Percentiles rank a stretch among this genome's conserved stretches.
Conservation (phyloP, 2,329 filamentous ascomycete genomes). For the Penicillium capsulatum region DNA sequence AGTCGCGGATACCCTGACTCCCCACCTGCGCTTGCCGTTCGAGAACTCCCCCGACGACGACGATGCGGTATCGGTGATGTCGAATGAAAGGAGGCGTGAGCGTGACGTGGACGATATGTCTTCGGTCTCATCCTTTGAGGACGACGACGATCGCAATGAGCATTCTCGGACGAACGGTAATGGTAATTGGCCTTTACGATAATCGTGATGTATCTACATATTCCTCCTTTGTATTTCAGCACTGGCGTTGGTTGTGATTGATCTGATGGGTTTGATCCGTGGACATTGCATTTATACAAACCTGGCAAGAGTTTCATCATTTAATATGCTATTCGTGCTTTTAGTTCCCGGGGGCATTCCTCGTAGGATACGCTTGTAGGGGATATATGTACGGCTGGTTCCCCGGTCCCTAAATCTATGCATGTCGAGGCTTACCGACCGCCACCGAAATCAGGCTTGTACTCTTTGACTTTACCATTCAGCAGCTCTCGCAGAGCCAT, state of each 20-base stretch:
- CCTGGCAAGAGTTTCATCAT: too few species aligned
- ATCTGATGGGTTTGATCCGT: neutral
- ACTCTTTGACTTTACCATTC: slow-evolving; percentile 60
- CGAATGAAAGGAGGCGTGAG: slow-evolving; percentile 10
- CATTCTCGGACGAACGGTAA: neutral
- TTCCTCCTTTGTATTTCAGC: slow-evolving; percentile 3
- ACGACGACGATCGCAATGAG: slow-evolving; percentile 10
- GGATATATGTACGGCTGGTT: neutral
- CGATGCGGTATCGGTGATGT: slow-evolving; percentile 28
- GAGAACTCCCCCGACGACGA: slow-evolving; percentile 15
- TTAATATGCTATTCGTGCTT: too few species aligned
- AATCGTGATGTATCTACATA: neutral
- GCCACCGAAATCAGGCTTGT: slow-evolving; percentile 59
- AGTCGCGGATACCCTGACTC: neutral
- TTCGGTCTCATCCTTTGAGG: slow-evolving; percentile 31
- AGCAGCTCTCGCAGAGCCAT: slow-evolving; percentile 78
- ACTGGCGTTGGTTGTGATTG: slow-evolving; percentile 1
- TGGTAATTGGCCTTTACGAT: neutral
- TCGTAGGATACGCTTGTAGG: too few species aligned
- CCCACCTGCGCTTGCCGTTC: slow-evolving; percentile 19
- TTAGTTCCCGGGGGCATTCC: too few species aligned
- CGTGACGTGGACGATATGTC: slow-evolving; percentile 29
- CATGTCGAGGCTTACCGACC: slow-evolving; percentile 26
- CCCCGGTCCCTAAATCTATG: neutral
- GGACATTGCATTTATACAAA: neutral